Conservation (phyloP, 371 early-diverging fungal genomes). For the Globomyces sp. region DNA sequence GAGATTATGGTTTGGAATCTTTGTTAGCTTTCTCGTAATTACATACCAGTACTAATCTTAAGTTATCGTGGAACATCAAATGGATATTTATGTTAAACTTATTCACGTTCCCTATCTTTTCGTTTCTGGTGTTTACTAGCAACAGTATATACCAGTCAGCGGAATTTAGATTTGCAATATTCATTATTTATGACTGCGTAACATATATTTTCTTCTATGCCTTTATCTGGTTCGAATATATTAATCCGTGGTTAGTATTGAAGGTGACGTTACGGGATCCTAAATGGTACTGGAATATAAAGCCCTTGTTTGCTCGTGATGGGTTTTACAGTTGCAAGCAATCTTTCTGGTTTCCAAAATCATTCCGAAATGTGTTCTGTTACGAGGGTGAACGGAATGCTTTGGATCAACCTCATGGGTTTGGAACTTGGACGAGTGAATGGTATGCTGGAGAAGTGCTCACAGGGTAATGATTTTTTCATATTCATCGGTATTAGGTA, state of each 20-base stretch:
- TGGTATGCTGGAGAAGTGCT: conserved; percentile 42
- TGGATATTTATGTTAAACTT: no score
- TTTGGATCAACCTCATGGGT: conserved; percentile 43
- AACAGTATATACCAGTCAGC: no score
- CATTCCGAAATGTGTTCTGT: conserved; percentile 2
- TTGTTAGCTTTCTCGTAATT: not conserved
- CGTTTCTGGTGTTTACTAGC: no score
- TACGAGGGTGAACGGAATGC: conserved; percentile 45
- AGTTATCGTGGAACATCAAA: no score
- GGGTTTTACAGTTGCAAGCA: not conserved
- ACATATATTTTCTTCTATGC: no score
- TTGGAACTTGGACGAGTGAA: conserved; percentile 48
- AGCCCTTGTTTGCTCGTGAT: not conserved
- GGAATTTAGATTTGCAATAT: no score
- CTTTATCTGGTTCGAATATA: not conserved
- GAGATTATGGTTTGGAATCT: not conserved
- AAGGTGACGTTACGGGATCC: not conserved
- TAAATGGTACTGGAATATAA: not conserved
- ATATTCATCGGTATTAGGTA: no score
- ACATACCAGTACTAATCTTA: not conserved
- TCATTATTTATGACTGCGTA: no score
- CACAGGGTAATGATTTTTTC: conserved; percentile 20
- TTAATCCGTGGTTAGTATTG: not conserved
- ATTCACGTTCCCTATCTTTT: no score
- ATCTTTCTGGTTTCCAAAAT: not conserved